A percentile compares a stretch with the other conserved stretches of the same genome.
phyloP scores from a whole-genome alignment of 257 asterid species.

The Solanum peruvianum region DNA sequence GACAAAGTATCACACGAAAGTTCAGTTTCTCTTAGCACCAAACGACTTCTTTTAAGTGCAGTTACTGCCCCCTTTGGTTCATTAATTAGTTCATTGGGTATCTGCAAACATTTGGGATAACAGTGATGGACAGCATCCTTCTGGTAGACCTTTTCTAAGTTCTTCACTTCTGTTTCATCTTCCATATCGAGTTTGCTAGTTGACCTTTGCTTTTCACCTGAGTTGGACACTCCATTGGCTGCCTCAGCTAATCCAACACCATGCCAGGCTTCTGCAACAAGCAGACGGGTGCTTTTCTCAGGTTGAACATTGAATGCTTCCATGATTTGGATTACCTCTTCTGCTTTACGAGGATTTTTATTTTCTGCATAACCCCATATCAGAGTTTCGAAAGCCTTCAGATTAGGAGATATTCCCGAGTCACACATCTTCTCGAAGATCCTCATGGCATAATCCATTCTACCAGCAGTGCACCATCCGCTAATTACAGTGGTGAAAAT shows the following conservation, averaged over 20 bases:
- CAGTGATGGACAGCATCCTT: conserved; percentile 20
- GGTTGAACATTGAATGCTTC: conserved; percentile 32
- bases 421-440: conserved; percentile 40
- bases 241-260: conserved; percentile 25
- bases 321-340: conserved; percentile 35
- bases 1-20: conserved; percentile 18
- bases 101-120: conserved; percentile 27
- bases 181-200: conserved; percentile 1
- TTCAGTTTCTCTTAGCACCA: conserved; percentile 42
- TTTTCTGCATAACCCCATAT: conserved; percentile 47
- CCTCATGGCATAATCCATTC: conserved; percentile 39
- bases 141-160: conserved; percentile 33
- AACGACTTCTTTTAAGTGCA: conserved; percentile 21
- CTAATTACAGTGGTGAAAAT: conserved; percentile 57
- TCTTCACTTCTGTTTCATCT: conserved; percentile 14
- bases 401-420: conserved; percentile 37
- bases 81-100: conserved; percentile 34
- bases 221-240: conserved; percentile 19
- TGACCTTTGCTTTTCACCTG: conserved; percentile 2
- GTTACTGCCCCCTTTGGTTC: conserved; percentile 27
- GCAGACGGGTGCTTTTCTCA: conserved; percentile 25
- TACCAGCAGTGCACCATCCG: conserved; percentile 48
- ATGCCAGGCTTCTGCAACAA: conserved; percentile 45
- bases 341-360: conserved; percentile 56
- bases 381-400: conserved; percentile 53